Percentiles rank a stretch among this genome's conserved stretches.
Evolutionary conservation across 129 eudicot genomes (phyloP).

Genomic region (Escallonia herrerae): DNA sequence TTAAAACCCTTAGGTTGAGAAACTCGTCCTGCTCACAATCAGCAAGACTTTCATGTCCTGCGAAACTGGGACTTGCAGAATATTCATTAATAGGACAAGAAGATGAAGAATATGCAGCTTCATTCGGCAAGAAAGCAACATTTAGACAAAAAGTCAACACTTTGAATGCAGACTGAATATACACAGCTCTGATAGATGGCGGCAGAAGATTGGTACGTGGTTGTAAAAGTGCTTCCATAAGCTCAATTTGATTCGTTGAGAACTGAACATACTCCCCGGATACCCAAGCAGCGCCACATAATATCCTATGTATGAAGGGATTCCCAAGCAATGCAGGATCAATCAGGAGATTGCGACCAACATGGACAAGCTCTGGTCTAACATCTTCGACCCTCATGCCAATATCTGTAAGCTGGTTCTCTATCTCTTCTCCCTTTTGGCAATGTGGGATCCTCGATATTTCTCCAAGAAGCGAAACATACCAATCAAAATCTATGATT

Average conservation of each 20-base stretch:
- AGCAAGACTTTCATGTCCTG: conserved; percentile 6
- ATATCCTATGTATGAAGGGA: conserved; percentile 59
- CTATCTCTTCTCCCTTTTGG: conserved; percentile 83
- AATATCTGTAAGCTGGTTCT: conserved; percentile 74
- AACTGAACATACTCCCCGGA: conserved; percentile 73
- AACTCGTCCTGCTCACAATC: conserved; percentile 15
- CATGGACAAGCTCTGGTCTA: conserved; percentile 71
- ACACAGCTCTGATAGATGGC: conserved; percentile 65
- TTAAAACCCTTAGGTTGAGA: conserved; percentile 14
- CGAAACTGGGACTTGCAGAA: conserved; percentile 11
- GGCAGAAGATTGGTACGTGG: conserved; percentile 87
- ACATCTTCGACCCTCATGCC: conserved; percentile 93
- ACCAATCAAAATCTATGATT: conserved; percentile 90
- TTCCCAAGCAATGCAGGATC: conserved; percentile 96
- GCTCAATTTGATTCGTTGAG: conserved; percentile 68
- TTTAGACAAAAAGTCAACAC: conserved; percentile 59
- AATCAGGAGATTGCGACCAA: conserved; percentile 63
- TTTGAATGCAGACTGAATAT: conserved; percentile 76
- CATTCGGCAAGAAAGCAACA: conserved; percentile 39
- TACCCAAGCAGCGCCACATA: conserved; percentile 84
- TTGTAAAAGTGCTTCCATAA: conserved; percentile 79
- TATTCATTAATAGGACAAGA: conserved; percentile 12
- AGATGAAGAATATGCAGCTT: conserved; percentile 18
- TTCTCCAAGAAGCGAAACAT: conserved; percentile 81
- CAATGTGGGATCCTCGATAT: conserved; percentile 82